Evolutionary conservation across 108 stramenopile genomes (phyloP).

Genomic region (Cyclotella atomus): DNA sequence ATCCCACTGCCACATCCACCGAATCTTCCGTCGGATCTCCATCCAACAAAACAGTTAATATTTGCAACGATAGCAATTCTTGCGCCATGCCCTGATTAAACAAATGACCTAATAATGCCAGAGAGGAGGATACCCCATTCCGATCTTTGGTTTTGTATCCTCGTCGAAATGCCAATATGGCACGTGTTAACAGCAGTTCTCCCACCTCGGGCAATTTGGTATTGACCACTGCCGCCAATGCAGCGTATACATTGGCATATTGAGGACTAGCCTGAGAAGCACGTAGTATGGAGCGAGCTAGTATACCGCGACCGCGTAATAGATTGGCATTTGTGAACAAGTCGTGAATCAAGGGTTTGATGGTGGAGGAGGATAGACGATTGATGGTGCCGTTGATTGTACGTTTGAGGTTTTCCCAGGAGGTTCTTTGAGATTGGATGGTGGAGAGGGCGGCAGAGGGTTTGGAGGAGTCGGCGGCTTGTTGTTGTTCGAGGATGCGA

Average conservation of each 20-base stretch:
- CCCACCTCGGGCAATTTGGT: conserved; percentile 97
- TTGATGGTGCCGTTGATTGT: conserved; percentile 98
- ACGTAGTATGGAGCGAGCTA: conserved; percentile 84
- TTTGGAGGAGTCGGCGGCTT: neutral
- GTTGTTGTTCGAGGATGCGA: conserved; percentile 39
- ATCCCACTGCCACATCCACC: conserved; percentile 95
- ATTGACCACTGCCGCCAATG: conserved; percentile 94
- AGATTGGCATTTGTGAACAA: conserved; percentile 93
- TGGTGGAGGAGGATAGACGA: conserved; percentile 89
- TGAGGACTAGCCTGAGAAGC: conserved; percentile 91
- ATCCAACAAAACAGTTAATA: conserved; percentile 94
- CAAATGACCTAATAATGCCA: conserved; percentile 94
- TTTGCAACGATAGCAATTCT: conserved; percentile 95
- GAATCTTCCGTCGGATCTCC: conserved; percentile 96
- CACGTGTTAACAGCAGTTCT: conserved; percentile 87
- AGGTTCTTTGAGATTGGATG: conserved; percentile 66
- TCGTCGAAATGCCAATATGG: conserved; percentile 88
- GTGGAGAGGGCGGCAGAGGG: conserved; percentile 10
- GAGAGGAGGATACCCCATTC: conserved; percentile 80
- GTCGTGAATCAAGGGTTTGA: conserved; percentile 92
- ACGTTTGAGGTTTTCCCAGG: conserved; percentile 92
- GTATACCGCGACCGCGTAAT: conserved; percentile 91
- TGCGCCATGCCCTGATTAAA: conserved; percentile 97
- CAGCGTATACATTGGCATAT: conserved; percentile 86
- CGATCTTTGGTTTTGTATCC: conserved; percentile 92